Percentiles rank a stretch among this genome's conserved stretches.
phyloP scores from a whole-genome alignment of 2,329 filamentous ascomycete genomes.

The Apiospora koreana region DNA sequence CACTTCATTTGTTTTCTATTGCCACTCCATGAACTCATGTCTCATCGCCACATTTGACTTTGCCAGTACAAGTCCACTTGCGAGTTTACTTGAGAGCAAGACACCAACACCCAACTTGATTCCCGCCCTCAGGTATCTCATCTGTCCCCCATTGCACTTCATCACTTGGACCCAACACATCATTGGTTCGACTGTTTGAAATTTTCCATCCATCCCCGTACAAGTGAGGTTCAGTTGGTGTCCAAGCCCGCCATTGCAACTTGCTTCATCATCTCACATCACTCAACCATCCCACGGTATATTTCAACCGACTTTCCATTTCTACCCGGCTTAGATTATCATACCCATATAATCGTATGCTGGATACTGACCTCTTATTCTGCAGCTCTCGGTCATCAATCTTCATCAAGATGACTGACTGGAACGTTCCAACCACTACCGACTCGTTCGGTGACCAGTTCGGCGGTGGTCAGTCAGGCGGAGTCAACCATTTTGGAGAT shows the following conservation, averaged over 20 bases:
- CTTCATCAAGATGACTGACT: conserved; percentile 20
- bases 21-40: neutral
- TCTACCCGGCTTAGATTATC: neutral
- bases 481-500: neutral
- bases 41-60: neutral
- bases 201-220: neutral
- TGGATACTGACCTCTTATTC: neutral
- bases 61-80: neutral
- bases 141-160: neutral
- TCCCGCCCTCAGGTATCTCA: neutral
- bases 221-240: neutral
- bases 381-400: neutral
- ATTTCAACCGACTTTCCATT: neutral
- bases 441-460: neutral
- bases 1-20: neutral
- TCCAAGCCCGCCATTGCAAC: neutral
- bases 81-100: neutral
- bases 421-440: conserved; percentile 12
- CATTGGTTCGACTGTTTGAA: neutral
- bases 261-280: neutral
- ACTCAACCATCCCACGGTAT: neutral
- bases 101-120: neutral
- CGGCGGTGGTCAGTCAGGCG: neutral
- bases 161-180: neutral
- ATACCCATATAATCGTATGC: neutral